phyloP scores from a whole-genome alignment of 2,329 filamentous ascomycete genomes.

The Aquanectria penicillioides region DNA sequence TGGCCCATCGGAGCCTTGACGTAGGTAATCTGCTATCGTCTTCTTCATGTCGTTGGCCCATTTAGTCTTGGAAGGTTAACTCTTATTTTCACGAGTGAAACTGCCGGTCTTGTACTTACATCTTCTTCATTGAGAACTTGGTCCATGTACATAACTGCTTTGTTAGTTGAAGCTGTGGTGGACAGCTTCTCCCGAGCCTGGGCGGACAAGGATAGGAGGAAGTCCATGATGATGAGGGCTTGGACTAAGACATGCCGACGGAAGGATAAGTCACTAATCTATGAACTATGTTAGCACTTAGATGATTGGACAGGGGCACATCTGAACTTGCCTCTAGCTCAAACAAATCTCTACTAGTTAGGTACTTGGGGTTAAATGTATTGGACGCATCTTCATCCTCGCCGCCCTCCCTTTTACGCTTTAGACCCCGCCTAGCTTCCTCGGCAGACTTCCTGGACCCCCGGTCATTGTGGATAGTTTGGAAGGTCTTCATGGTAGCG shows the following conservation, averaged over 20 bases:
- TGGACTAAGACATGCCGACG: slow-evolving; percentile 94
- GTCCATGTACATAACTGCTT: slow-evolving; percentile 83
- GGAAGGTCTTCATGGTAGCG: slow-evolving; percentile 68
- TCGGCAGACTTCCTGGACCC: slow-evolving; percentile 64
- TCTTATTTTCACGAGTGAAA: too few relatives aligned
- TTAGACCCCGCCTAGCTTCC: slow-evolving; percentile 72
- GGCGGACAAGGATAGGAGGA: slow-evolving; percentile 88
- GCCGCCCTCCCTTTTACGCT: slow-evolving; percentile 72
- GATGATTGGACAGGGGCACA: too few relatives aligned
- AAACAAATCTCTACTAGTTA: slow-evolving; percentile 97
- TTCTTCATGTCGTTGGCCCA: slow-evolving; percentile 86
- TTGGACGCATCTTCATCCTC: slow-evolving; percentile 60
- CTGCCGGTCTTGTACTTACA: slow-evolving; percentile 60
- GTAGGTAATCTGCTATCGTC: slow-evolving; percentile 84
- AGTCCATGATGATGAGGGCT: slow-evolving; percentile 92
- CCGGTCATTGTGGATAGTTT: slow-evolving; percentile 60
- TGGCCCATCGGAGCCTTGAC: slow-evolving; percentile 81
- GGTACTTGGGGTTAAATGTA: slow-evolving; percentile 93
- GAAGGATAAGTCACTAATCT: slow-evolving; percentile 93
- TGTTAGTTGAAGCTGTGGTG: slow-evolving; percentile 75
- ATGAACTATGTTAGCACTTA: not conserved
- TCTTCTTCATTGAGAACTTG: slow-evolving; percentile 83
- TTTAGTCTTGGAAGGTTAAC: slow-evolving; percentile 66
- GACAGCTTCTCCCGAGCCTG: slow-evolving; percentile 83
- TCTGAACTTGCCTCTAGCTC: slow-evolving; percentile 78